These are phyloP conservation scores for Teunomyces cretensis DNA, from an alignment of 805 yeast genomes.

Conservation along the genomic window DNA sequence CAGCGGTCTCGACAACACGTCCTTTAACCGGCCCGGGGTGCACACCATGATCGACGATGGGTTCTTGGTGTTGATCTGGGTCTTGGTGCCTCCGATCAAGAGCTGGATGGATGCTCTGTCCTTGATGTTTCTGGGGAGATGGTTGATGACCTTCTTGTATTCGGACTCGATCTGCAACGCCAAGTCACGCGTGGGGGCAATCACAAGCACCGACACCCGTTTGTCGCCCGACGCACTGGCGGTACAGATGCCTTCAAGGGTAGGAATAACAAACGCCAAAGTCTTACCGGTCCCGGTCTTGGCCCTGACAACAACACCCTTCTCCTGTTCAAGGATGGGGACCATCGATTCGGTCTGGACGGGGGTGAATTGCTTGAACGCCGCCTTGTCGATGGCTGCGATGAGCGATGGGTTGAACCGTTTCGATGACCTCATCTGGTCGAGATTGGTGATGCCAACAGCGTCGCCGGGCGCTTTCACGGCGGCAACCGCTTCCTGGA, in stretches of 20 bases:
- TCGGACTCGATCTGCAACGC: slow-evolving; percentile 80
- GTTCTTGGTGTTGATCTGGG: slow-evolving; percentile 26
- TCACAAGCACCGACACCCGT: slow-evolving; percentile 51
- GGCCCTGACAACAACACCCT: slow-evolving; percentile 81
- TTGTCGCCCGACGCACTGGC: slow-evolving; percentile 22
- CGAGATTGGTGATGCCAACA: slow-evolving; percentile 1
- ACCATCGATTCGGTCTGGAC: slow-evolving; percentile 66
- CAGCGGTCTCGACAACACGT: slow-evolving; percentile 50
- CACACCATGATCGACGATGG: slow-evolving; percentile 72
- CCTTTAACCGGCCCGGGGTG: slow-evolving; percentile 85
- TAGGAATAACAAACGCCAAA: slow-evolving; percentile 81
- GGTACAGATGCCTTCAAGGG: slow-evolving; percentile 56
- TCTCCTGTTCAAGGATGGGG: slow-evolving; percentile 52
- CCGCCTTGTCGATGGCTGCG: slow-evolving; percentile 40
- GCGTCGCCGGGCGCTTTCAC: background rate
- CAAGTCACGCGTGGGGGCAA: slow-evolving; percentile 90
- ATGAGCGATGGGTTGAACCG: slow-evolving; percentile 3
- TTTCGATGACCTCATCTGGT: background rate
- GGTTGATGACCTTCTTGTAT: slow-evolving; percentile 43
- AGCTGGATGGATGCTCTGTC: slow-evolving; percentile 24
- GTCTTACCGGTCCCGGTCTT: slow-evolving; percentile 97
- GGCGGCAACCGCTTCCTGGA: background rate
- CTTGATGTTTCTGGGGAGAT: slow-evolving; percentile 17
- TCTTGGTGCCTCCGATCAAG: slow-evolving; percentile 65
- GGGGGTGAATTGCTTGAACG: slow-evolving; percentile 57